Conservation (phyloP, 192 early-diverging fungal species). For the Allomyces macrogynus region DNA sequence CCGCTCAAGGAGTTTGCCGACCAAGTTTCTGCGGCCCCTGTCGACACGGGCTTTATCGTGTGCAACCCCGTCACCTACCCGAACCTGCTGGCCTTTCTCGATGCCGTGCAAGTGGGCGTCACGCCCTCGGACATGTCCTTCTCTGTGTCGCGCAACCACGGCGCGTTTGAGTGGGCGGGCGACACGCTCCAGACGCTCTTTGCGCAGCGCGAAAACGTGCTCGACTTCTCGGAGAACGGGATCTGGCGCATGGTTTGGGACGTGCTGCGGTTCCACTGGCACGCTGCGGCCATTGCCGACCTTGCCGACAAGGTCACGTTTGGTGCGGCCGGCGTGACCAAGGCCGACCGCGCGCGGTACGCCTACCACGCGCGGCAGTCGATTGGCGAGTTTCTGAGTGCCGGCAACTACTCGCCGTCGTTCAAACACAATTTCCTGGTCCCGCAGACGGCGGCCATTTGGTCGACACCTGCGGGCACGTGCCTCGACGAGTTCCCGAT, state of each 20-base stretch:
- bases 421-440: constrained; percentile 43
- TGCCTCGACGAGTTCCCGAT: constrained; percentile 31
- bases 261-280: constrained; percentile 27
- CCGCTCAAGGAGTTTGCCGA: constrained; percentile 8
- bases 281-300: constrained; percentile 25
- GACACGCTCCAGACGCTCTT: constrained; percentile 28
- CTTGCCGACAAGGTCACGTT: constrained; percentile 22
- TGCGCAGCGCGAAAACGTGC: constrained; percentile 26
- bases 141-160: constrained; percentile 33
- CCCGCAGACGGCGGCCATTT: constrained; percentile 45
- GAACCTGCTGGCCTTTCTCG: constrained; percentile 29
- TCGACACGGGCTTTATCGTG: constrained; percentile 48
- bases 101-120: constrained; percentile 17
- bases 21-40: constrained; percentile 15
- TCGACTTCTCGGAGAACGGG: constrained; percentile 7
- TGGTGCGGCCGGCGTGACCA: constrained; percentile 12
- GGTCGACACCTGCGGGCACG: constrained; percentile 37
- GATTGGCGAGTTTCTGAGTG: constrained; percentile 27
- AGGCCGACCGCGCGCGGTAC: neutral
- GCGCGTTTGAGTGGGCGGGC: constrained; percentile 44
- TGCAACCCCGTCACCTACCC: constrained; percentile 42
- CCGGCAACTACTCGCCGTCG: constrained; percentile 25
- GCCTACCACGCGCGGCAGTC: constrained; percentile 6
- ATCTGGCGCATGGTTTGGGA: constrained; percentile 36
- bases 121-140: constrained; percentile 33